These are phyloP conservation scores for Urtica urens DNA, from an alignment of 306 rosid species.

Conservation along the genomic window DNA sequence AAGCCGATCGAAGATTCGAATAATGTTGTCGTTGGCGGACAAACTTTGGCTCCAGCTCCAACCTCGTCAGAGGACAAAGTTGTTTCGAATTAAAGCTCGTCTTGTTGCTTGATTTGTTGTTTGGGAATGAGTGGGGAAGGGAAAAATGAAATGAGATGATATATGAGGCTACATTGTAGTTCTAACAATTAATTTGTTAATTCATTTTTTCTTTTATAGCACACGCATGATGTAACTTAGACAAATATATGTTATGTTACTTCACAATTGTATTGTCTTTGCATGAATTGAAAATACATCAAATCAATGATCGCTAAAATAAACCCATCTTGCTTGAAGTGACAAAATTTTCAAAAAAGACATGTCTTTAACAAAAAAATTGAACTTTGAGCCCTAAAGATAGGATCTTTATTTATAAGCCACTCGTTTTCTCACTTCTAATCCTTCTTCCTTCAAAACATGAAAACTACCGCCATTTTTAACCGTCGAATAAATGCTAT, in stretches of 20 bases:
- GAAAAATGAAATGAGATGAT: not conserved
- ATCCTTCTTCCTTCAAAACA: no score
- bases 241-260: not conserved
- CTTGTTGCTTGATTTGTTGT: slow-evolving; percentile 8
- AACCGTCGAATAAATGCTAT: slow-evolving; percentile 26
- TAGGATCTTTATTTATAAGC: not conserved
- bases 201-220: not conserved
- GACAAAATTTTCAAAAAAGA: no score
- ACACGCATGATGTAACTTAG: not conserved
- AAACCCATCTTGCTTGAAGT: no score
- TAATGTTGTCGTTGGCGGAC: no score
- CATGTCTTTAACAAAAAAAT: no score
- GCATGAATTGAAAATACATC: not conserved
- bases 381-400: no score
- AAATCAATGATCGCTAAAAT: not conserved
- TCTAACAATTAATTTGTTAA: not conserved
- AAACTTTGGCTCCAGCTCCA: no score
- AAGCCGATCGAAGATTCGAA: not conserved
- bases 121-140: not conserved
- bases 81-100: slow-evolving; percentile 18
- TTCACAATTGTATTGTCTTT: not conserved
- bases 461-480: slow-evolving; percentile 2
- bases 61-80: slow-evolving; percentile 16
- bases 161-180: not conserved
- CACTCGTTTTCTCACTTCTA: not conserved